Evolutionary conservation across 1,284 basidiomycete species (phyloP).

Genomic region (Entoloma clypeatum): DNA sequence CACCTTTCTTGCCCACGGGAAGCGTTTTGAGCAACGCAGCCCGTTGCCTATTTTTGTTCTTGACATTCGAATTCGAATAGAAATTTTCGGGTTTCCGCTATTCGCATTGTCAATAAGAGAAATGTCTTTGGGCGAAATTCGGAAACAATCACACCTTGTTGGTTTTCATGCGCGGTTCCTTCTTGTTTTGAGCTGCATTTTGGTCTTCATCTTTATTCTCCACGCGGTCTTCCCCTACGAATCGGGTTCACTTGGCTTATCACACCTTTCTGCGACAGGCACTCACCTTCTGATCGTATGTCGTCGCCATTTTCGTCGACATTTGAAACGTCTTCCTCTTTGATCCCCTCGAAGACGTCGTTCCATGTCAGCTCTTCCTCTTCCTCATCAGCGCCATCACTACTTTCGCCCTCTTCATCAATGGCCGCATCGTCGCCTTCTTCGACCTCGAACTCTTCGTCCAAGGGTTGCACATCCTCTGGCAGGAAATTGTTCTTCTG

Average conservation of each 20-base stretch:
- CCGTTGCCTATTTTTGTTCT: slow-evolving; percentile 78
- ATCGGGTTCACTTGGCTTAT: slow-evolving; percentile 7
- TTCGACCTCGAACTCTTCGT: slow-evolving; percentile 42
- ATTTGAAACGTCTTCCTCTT: slow-evolving; percentile 29
- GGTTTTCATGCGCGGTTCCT: slow-evolving; percentile 83
- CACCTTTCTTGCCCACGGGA: slow-evolving; percentile 45
- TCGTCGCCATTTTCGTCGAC: slow-evolving; percentile 26
- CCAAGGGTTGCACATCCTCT: slow-evolving; percentile 64
- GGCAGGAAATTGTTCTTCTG: slow-evolving; percentile 82
- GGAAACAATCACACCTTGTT: slow-evolving; percentile 58
- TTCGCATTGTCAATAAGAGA: neutral
- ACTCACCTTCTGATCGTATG: slow-evolving; percentile 19
- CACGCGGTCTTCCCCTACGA: slow-evolving; percentile 9
- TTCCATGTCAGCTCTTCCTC: slow-evolving; percentile 57
- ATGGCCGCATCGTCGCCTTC: slow-evolving; percentile 25
- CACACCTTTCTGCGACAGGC: neutral
- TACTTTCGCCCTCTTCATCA: slow-evolving; percentile 32
- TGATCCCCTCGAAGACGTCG: slow-evolving; percentile 60
- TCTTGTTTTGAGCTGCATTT: slow-evolving; percentile 40
- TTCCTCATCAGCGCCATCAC: slow-evolving; percentile 32
- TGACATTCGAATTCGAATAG: slow-evolving; percentile 84
- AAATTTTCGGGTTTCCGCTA: slow-evolving; percentile 91
- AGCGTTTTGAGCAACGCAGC: slow-evolving; percentile 52
- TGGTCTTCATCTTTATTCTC: slow-evolving; percentile 28
- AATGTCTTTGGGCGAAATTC: slow-evolving; percentile 8